Percentiles rank a stretch among this genome's conserved stretches.
Conservation (phyloP, 129 eudicot species). For the Erigeron canadensis region DNA sequence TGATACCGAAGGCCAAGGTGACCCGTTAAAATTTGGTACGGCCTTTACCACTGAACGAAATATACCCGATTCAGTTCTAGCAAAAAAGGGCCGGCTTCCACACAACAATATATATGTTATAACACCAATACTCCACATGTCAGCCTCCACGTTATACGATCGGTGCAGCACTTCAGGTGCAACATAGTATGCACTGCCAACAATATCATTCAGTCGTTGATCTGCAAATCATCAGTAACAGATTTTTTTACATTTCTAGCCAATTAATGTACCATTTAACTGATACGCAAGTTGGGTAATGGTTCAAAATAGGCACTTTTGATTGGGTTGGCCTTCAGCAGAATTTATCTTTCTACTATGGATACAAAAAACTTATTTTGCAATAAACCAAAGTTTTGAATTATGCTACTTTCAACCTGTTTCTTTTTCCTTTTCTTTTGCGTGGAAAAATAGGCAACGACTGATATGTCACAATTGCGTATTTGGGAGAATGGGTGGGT, state of each 20-base stretch:
- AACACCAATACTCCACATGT: constrained; percentile 98
- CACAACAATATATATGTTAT: constrained; percentile 85
- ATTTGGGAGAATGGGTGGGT: neutral
- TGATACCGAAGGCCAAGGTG: constrained; percentile 94
- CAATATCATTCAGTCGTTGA: constrained; percentile 89
- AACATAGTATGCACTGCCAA: constrained; percentile 98
- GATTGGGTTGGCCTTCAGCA: too few relatives aligned
- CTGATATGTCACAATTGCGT: too few relatives aligned
- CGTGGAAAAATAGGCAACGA: too few relatives aligned
- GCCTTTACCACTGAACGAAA: constrained; percentile 90
- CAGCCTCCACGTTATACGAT: constrained; percentile 87
- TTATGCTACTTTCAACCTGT: too few relatives aligned
- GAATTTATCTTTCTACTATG: too few relatives aligned
- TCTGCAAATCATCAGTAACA: constrained; percentile 50
- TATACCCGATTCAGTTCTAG: constrained; percentile 94
- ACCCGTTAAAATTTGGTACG: constrained; percentile 74
- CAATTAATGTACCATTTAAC: neutral
- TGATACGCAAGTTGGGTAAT: neutral
- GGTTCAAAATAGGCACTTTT: neutral
- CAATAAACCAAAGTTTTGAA: too few relatives aligned
- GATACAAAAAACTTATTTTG: too few relatives aligned
- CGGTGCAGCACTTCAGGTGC: constrained; percentile 98
- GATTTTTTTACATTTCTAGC: neutral
- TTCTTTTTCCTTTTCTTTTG: too few relatives aligned
- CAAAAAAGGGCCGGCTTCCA: constrained; percentile 96